Evolutionary conservation across 2,329 filamentous ascomycete species (phyloP), one percentile per base, ranked within the genome.

Genomic region (Ophiostoma piceae): DNA sequence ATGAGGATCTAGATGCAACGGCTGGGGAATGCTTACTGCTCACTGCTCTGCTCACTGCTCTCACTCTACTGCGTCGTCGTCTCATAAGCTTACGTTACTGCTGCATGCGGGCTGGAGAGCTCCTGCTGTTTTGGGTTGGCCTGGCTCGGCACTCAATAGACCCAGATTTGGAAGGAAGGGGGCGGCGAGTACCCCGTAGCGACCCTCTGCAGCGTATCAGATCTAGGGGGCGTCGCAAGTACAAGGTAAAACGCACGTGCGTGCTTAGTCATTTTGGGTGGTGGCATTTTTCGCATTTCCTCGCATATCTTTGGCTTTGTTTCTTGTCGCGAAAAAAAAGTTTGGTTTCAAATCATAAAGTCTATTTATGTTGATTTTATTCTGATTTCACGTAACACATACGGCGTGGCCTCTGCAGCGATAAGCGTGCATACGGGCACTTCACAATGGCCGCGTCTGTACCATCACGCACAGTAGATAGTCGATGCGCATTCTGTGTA

Each of bases 101-200:
- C 37, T 39, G 64, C 7, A 41, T 66, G n/a, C 64, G n/a, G 37
- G 64, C n/a, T 41, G 26, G 37, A 39, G 64, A 57, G 64, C 35
- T 66, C 64, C 64, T 41, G 64, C 64, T 66, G 64, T 66, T 66
- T 66, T 66, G 64, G 35, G 64, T 43, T 66, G 64, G 64, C n/a
- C 19, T 43, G 35, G 35, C 64, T 22, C 35, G 35, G n/a, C 64
- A 26, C 37, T 66, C 64, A 66, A 66, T 66, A 66, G 37, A 4
- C 3, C 64, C 35, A 37, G 12, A 66, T n/a, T n/a, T 22, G 32
- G 37, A 66, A 66, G 64, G n/a, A 66, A 57, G 51, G 51, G 51
- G 51, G 51, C 51, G 51, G 51, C 51, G 22, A 29, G 22, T 4
- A 57, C 51, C 22, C 51, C 51, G 51, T 57, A 26, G 9, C 16